A percentile compares a stretch with the other conserved stretches of the same genome.
These are phyloP conservation scores for Tetragonia tetragonoides DNA, from an alignment of 148 eudicot genomes.

Conservation along the genomic window DNA sequence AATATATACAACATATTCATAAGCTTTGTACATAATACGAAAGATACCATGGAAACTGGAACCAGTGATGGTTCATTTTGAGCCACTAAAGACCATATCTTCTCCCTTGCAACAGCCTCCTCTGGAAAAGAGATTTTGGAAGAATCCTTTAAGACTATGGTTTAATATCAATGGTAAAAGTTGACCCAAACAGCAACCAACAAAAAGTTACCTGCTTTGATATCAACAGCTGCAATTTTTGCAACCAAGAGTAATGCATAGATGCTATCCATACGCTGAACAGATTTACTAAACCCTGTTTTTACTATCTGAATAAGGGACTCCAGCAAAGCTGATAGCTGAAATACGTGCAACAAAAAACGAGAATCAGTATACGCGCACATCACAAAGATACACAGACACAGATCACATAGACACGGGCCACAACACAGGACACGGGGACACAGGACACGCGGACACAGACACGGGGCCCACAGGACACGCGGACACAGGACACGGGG, in stretches of 20 bases:
- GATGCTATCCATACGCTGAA: conserved; percentile 89
- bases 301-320: conserved; percentile 80
- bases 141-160: not conserved
- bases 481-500: no score
- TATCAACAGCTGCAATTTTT: conserved; percentile 80
- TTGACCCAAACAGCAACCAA: not conserved
- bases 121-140: conserved; percentile 37
- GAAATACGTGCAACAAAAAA: not conserved
- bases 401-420: no score
- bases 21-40: not conserved
- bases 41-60: conserved; percentile 69
- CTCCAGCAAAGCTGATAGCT: conserved; percentile 72
- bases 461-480: no score
- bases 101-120: conserved; percentile 76
- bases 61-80: conserved; percentile 85
- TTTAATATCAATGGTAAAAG: not conserved
- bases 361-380: not conserved
- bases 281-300: conserved; percentile 83
- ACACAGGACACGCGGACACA: no score
- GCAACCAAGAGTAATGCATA: conserved; percentile 74
- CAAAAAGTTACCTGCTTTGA: conserved; percentile 66
- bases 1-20: not conserved
- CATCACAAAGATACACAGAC: no score
- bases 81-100: conserved; percentile 76
- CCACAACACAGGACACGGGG: no score